These are phyloP conservation scores for Pulicaria dysenterica DNA, from an alignment of 129 eudicot species.

Conservation along the genomic window DNA sequence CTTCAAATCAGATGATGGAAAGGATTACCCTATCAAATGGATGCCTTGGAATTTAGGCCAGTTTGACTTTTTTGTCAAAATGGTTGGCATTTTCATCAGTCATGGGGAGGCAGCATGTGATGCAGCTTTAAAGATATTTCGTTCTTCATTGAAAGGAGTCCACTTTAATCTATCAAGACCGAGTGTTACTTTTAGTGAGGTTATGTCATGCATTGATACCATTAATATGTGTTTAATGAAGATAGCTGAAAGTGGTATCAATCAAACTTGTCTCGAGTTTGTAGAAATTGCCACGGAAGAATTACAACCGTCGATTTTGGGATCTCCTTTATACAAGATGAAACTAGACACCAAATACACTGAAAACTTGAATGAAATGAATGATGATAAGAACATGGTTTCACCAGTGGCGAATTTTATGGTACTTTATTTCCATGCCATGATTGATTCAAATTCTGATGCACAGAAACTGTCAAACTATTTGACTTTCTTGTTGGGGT, in stretches of 20 bases:
- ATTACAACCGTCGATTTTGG: constrained; percentile 57
- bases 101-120: constrained; percentile 42
- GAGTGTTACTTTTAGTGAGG: constrained; percentile 47
- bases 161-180: constrained; percentile 35
- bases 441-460: constrained; percentile 33
- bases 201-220: constrained; percentile 49
- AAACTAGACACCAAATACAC: constrained; percentile 40
- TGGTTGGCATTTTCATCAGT: constrained; percentile 45
- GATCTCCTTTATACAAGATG: constrained; percentile 77
- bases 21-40: constrained; percentile 55
- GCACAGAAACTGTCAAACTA: constrained; percentile 39
- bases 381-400: constrained; percentile 43
- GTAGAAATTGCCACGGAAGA: constrained; percentile 48
- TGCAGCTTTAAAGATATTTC: constrained; percentile 53
- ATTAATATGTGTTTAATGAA: constrained; percentile 46
- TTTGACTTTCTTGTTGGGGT: constrained; percentile 44
- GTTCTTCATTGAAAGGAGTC: constrained; percentile 56
- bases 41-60: constrained; percentile 61
- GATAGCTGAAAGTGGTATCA: constrained; percentile 36
- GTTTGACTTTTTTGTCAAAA: constrained; percentile 55
- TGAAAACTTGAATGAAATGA: constrained; percentile 28
- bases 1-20: constrained; percentile 15
- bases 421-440: constrained; percentile 43
- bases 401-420: constrained; percentile 54
- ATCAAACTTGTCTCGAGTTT: constrained; percentile 45